Percentiles rank a stretch among this genome's conserved stretches.
Evolutionary conservation across 805 yeast species (phyloP).

Genomic region (Pichia heedii): DNA sequence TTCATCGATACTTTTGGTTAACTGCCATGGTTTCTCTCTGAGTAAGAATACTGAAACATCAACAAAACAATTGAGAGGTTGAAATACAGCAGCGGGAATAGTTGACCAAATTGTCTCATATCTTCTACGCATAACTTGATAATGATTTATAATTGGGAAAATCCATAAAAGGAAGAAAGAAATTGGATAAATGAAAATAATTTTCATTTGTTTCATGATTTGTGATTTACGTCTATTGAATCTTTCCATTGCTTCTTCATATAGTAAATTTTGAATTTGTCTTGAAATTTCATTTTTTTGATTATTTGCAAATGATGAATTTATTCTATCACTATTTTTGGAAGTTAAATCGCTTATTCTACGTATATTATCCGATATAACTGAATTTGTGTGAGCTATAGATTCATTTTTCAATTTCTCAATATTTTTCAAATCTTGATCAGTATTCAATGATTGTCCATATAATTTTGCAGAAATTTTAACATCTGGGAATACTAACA

Average conservation of each 20-base stretch:
- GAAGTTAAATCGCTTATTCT: neutral
- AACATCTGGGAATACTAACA: slow-evolving; percentile 26
- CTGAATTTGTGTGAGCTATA: neutral
- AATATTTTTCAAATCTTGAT: slow-evolving; percentile 21
- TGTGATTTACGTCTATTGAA: slow-evolving; percentile 55
- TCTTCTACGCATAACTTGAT: slow-evolving; percentile 38
- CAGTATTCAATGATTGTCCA: slow-evolving; percentile 21
- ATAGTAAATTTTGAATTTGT: slow-evolving; percentile 33
- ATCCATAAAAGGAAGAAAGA: slow-evolving; percentile 77
- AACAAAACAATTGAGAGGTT: slow-evolving; percentile 71
- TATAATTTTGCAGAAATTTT: slow-evolving; percentile 23
- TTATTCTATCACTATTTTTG: neutral
- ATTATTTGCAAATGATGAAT: slow-evolving; percentile 4
- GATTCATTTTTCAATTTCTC: slow-evolving; percentile 15
- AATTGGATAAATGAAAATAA: slow-evolving; percentile 75
- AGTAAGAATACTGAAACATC: slow-evolving; percentile 68
- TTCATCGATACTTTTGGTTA: slow-evolving; percentile 7
- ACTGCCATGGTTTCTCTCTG: slow-evolving; percentile 73
- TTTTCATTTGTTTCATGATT: slow-evolving; percentile 69
- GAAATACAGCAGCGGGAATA: slow-evolving; percentile 63
- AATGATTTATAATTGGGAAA: slow-evolving; percentile 63
- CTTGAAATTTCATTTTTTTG: slow-evolving; percentile 17
- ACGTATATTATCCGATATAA: neutral
- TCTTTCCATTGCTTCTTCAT: slow-evolving; percentile 49
- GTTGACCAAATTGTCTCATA: slow-evolving; percentile 53